phyloP scores from a whole-genome alignment of 2,329 filamentous ascomycete genomes.

The Chaetomium strumarium region DNA sequence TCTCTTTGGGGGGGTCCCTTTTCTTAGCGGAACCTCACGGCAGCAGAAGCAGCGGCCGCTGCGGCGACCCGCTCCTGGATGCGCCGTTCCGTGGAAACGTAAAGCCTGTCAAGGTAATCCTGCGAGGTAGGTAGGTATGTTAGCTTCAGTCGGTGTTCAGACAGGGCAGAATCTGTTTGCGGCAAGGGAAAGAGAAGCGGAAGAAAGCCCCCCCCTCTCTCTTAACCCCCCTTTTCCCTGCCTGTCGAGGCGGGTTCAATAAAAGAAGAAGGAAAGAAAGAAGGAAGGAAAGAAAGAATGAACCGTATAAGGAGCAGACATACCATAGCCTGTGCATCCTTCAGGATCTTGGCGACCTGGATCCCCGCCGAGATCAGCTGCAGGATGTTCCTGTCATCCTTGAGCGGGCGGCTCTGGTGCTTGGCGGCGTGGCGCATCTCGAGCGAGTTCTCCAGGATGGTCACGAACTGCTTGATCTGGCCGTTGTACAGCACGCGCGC shows the following conservation, averaged over 20 bases:
- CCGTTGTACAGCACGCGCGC: conserved; percentile 80
- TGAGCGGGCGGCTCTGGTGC: conserved; percentile 74
- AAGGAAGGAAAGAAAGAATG: not conserved
- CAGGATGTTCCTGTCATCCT: conserved; percentile 83
- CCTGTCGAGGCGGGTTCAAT: no score
- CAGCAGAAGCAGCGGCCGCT: conserved; percentile 20
- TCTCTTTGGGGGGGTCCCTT: not conserved
- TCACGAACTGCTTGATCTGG: conserved; percentile 87
- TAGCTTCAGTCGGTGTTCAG: not conserved
- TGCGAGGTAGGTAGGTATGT: not conserved
- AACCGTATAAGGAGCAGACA: not conserved
- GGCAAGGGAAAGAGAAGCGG: no score
- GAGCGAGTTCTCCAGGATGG: conserved; percentile 79
- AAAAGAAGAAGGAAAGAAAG: not conserved
- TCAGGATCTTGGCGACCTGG: conserved; percentile 81
- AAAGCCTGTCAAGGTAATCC: conserved; percentile 71
- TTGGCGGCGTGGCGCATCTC: conserved; percentile 84
- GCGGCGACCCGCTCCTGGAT: conserved; percentile 59
- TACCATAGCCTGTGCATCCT: conserved; percentile 72
- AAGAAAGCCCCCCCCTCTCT: no score
- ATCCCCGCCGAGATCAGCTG: conserved; percentile 83
- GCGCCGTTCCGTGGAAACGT: conserved; percentile 73
- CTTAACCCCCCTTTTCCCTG: no score
- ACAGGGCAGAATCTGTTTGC: not conserved
- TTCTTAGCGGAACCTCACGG: conserved; percentile 21